A percentile compares a stretch with the other conserved stretches of the same genome.
Conservation (phyloP, 2,329 filamentous ascomycete genomes). For the Colletotrichum orbiculare region DNA sequence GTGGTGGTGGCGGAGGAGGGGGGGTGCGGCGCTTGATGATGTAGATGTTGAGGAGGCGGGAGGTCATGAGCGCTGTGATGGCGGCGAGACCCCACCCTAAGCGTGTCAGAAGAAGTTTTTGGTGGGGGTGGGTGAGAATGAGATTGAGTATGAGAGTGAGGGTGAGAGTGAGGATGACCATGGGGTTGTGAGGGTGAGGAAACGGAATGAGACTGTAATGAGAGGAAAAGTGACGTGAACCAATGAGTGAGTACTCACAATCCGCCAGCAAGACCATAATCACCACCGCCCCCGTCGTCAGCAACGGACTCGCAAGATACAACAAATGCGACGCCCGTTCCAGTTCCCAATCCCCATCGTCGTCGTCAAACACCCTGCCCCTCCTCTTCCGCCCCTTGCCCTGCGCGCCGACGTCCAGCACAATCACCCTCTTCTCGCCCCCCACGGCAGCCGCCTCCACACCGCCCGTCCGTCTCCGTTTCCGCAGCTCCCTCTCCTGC, state of each 20-base stretch:
- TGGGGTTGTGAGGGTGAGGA: too few species aligned
- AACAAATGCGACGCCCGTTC: constrained; percentile 61
- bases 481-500: constrained; percentile 39
- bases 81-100: constrained; percentile 59
- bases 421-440: constrained; percentile 5
- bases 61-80: constrained; percentile 61
- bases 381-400: constrained; percentile 12
- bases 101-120: constrained; percentile 37
- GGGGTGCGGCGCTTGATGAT: constrained; percentile 63
- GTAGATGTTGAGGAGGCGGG: constrained; percentile 66
- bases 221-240: too few species aligned
- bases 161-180: constrained; percentile 13
- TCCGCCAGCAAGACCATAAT: constrained; percentile 60
- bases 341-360: constrained; percentile 47
- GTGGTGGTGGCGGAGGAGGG: neutral
- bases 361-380: constrained; percentile 41
- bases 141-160: neutral
- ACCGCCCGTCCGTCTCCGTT: constrained; percentile 40
- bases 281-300: constrained; percentile 56
- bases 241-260: constrained; percentile 45
- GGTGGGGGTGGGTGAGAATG: neutral
- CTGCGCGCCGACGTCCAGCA: constrained; percentile 41
- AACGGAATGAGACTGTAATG: too few species aligned
- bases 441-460: constrained; percentile 14
- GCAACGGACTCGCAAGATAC: constrained; percentile 58